These are phyloP conservation scores for Neonectria coccinea DNA, from an alignment of 2,329 filamentous ascomycete species.

Conservation along the genomic window DNA sequence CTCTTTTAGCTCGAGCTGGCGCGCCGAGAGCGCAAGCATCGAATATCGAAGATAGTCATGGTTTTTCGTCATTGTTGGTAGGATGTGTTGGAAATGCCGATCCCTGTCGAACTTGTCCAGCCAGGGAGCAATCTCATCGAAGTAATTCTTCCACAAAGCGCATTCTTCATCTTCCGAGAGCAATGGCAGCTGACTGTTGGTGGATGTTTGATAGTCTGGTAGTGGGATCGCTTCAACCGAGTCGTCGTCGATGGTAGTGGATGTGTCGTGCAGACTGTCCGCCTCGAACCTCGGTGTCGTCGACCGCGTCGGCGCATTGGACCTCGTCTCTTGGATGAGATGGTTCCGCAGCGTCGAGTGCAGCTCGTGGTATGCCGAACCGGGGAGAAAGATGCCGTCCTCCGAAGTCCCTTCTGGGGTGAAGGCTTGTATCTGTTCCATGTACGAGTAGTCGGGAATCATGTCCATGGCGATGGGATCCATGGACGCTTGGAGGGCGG, in stretches of 20 bases:
- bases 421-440: conserved; percentile 46
- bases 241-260: conserved; percentile 22
- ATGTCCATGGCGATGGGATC: conserved; percentile 31
- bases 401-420: conserved; percentile 50
- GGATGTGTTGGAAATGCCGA: conserved; percentile 59
- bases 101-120: conserved; percentile 66
- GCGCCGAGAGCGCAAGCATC: conserved; percentile 63
- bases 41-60: conserved; percentile 60
- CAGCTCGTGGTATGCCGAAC: conserved; percentile 59
- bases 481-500: conserved; percentile 39
- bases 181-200: conserved; percentile 18
- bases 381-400: conserved; percentile 60
- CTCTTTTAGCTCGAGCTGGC: conserved; percentile 61
- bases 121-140: conserved; percentile 57
- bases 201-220: conserved; percentile 35
- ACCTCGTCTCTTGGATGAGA: conserved; percentile 58
- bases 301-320: conserved; percentile 51
- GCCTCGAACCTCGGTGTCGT: conserved; percentile 38
- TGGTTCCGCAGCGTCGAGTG: conserved; percentile 59
- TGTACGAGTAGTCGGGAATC: conserved; percentile 41
- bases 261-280: conserved; percentile 20
- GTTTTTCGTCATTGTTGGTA: conserved; percentile 59
- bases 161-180: conserved; percentile 49
- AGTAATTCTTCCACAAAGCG: conserved; percentile 55
- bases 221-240: conserved; percentile 25